These are phyloP conservation scores for Sphagnurus paluster DNA, from an alignment of 1,284 basidiomycete species.

Conservation along the genomic window DNA sequence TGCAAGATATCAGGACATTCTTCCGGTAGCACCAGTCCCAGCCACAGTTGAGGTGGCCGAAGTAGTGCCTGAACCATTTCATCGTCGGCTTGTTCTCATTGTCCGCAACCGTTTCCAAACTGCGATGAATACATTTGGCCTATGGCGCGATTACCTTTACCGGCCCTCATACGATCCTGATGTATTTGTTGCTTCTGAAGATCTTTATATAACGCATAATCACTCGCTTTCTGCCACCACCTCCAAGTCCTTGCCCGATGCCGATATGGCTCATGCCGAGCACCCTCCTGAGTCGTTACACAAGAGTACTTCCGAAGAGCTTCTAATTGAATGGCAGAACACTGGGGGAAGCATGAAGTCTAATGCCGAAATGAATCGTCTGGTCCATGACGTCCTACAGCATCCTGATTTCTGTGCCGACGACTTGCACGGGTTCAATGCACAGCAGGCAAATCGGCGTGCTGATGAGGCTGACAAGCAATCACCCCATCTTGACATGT, in stretches of 20 bases:
- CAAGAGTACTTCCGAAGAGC: no score
- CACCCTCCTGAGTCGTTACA: no score
- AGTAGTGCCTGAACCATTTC: background rate
- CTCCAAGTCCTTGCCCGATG: no score
- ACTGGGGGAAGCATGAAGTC: no score
- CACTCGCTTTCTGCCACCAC: background rate
- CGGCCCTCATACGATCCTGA: constrained; percentile 30
- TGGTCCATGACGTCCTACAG: no score
- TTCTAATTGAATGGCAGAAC: no score
- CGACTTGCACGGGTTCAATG: no score
- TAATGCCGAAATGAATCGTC: no score
- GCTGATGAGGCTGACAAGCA: constrained; percentile 9
- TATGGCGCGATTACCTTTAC: constrained; percentile 28
- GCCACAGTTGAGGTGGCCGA: background rate
- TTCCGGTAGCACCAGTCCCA: background rate
- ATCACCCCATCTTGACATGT: constrained; percentile 14
- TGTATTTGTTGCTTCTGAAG: constrained; percentile 15
- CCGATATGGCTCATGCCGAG: no score
- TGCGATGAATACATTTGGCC: constrained; percentile 24
- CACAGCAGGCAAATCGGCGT: constrained; percentile 4
- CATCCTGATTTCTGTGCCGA: no score
- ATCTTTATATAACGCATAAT: constrained; percentile 18
- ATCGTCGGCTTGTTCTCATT: constrained; percentile 23
- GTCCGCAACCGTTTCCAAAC: constrained; percentile 29
- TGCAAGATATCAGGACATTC: background rate